Conservation (phyloP, 805 yeast species). For the Yarrowia bubula region DNA sequence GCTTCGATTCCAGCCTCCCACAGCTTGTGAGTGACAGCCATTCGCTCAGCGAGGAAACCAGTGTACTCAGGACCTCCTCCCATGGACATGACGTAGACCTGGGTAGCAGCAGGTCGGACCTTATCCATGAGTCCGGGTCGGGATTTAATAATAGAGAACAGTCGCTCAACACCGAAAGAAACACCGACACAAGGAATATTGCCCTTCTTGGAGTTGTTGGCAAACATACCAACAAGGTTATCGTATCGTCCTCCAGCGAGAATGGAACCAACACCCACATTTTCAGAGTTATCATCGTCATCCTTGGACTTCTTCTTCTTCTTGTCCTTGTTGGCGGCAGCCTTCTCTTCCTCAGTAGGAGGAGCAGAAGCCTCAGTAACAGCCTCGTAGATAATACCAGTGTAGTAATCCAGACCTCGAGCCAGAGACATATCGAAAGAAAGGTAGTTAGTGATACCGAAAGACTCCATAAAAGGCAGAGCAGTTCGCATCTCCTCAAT, state of each 20-base stretch:
- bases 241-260: constrained; percentile 99
- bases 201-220: constrained; percentile 72
- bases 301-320: constrained; percentile 46
- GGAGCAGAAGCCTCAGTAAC: constrained; percentile 97
- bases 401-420: constrained; percentile 95
- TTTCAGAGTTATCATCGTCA: constrained; percentile 91
- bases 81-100: constrained; percentile 94
- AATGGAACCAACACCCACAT: constrained; percentile 97
- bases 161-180: constrained; percentile 94
- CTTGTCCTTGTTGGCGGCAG: constrained; percentile 38
- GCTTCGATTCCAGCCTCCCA: constrained; percentile 90
- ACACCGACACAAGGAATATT: constrained; percentile 94
- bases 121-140: constrained; percentile 61
- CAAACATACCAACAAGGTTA: constrained; percentile 93
- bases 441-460: constrained; percentile 59
- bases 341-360: constrained; percentile 70
- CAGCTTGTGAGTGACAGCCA: constrained; percentile 74
- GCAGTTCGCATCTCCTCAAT: constrained; percentile 73
- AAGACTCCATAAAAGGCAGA: constrained; percentile 78
- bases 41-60: constrained; percentile 89
- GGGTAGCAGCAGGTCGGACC: constrained; percentile 82
- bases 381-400: constrained; percentile 95
- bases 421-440: constrained; percentile 94
- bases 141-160: constrained; percentile 84
- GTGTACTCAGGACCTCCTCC: constrained; percentile 98